These are phyloP conservation scores for Tricholoma hemisulphureum DNA, from an alignment of 768 basidiomycete genomes.

Conservation along the genomic window DNA sequence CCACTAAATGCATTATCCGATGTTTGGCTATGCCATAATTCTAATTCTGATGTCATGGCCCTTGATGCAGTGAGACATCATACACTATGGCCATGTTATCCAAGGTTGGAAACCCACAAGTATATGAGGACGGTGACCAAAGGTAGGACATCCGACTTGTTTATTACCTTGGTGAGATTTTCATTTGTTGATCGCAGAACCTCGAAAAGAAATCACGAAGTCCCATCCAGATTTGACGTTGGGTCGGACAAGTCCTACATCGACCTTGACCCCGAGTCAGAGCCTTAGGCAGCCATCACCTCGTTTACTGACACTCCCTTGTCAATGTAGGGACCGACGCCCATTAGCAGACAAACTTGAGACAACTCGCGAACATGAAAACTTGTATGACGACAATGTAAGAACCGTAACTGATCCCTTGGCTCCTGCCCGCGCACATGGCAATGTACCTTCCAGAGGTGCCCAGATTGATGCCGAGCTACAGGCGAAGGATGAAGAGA, in stretches of 20 bases:
- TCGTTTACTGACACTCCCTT: neutral
- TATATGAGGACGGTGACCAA: conserved; percentile 49
- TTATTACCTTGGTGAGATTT: neutral
- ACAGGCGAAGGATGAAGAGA: conserved; percentile 49
- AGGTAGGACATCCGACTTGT: conserved; percentile 37
- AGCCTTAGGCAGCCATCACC: neutral
- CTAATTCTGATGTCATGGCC: no score
- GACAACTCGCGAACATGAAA: conserved; percentile 28
- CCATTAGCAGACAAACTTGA: conserved; percentile 38
- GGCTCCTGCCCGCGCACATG: conserved; percentile 49
- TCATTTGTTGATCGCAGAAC: neutral
- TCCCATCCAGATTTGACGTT: conserved; percentile 25
- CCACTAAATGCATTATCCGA: no score
- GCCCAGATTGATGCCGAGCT: conserved; percentile 59
- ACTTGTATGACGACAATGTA: conserved; percentile 28
- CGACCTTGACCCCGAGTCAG: conserved; percentile 42
- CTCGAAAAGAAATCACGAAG: neutral
- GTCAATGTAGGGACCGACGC: conserved; percentile 48
- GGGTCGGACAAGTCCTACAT: conserved; percentile 36
- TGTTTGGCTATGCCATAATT: no score
- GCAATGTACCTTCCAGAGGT: conserved; percentile 56
- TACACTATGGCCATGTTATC: conserved; percentile 40
- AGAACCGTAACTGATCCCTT: conserved; percentile 44
- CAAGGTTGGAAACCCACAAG: conserved; percentile 47
- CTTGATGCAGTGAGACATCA: no score